These are phyloP conservation scores for Acer negundo DNA, from an alignment of 345 rosid species.

Conservation along the genomic window DNA sequence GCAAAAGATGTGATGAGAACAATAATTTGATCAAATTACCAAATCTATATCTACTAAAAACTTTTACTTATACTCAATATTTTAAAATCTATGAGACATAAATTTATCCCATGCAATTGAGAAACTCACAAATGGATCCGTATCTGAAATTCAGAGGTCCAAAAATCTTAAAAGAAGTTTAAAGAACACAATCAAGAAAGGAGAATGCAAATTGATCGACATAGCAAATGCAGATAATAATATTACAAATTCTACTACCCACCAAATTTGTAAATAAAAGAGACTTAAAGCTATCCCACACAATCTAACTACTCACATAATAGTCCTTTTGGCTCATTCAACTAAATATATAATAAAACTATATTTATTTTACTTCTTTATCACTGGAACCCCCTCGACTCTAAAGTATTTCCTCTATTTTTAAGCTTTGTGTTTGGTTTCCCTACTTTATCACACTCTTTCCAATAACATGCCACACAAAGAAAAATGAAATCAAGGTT, in stretches of 20 bases:
- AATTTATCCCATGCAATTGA: no score
- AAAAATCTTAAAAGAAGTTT: background rate
- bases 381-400: no score
- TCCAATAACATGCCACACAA: background rate
- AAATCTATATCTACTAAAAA: background rate
- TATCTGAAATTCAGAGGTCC: background rate
- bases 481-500: background rate
- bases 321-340: background rate
- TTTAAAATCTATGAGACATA: background rate
- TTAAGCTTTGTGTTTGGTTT: background rate
- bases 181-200: background rate
- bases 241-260: background rate
- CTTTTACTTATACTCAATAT: background rate
- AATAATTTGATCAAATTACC: background rate
- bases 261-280: background rate
- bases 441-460: background rate
- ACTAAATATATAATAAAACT: background rate
- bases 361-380: background rate
- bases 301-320: background rate
- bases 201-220: background rate
- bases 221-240: background rate
- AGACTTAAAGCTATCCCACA: background rate
- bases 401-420: background rate
- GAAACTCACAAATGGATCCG: no score
- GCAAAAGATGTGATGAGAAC: background rate